Evolutionary conservation across 495 filamentous ascomycete genomes (phyloP).

Genomic region (Daldinia loculata): DNA sequence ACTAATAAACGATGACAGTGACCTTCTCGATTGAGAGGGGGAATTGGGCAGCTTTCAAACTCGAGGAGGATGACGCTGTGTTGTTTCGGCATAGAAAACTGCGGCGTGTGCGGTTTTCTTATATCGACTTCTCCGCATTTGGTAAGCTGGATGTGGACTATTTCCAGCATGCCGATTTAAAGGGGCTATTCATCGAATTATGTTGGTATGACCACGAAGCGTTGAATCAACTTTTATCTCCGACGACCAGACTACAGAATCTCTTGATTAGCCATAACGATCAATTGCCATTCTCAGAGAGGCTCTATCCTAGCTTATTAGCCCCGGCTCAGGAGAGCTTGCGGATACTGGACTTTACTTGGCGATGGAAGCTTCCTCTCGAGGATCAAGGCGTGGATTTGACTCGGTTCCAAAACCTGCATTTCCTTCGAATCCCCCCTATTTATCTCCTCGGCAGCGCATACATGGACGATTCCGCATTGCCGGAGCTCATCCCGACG

Average conservation of each 20-base stretch:
- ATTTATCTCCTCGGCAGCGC: conserved; percentile 31
- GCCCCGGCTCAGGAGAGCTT: conserved; percentile 26
- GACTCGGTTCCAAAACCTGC: conserved; percentile 31
- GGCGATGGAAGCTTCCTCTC: conserved; percentile 34
- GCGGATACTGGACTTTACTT: conserved; percentile 32
- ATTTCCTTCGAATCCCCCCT: conserved; percentile 34
- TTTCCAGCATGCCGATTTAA: conserved; percentile 25
- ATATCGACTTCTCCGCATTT: conserved; percentile 35
- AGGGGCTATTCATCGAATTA: conserved; percentile 20
- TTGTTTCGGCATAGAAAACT: conserved; percentile 35
- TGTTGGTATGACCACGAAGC: conserved; percentile 31
- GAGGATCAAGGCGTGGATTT: conserved; percentile 35
- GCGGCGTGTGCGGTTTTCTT: conserved; percentile 26
- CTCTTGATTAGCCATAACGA: conserved; percentile 26
- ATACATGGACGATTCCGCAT: conserved; percentile 20
- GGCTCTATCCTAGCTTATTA: conserved; percentile 24
- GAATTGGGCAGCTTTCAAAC: conserved; percentile 3
- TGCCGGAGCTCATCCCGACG: conserved; percentile 26
- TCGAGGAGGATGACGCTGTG: conserved; percentile 28
- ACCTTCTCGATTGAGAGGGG: conserved; percentile 30
- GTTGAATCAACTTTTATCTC: conserved; percentile 12
- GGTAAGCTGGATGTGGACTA: conserved; percentile 18
- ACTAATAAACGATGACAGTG: conserved; percentile 20
- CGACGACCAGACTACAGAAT: conserved; percentile 17
- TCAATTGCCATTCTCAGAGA: conserved; percentile 32